These are phyloP conservation scores for Neophaeococcomyces aloes DNA, from an alignment of 2,329 filamentous ascomycete species.

Conservation along the genomic window DNA sequence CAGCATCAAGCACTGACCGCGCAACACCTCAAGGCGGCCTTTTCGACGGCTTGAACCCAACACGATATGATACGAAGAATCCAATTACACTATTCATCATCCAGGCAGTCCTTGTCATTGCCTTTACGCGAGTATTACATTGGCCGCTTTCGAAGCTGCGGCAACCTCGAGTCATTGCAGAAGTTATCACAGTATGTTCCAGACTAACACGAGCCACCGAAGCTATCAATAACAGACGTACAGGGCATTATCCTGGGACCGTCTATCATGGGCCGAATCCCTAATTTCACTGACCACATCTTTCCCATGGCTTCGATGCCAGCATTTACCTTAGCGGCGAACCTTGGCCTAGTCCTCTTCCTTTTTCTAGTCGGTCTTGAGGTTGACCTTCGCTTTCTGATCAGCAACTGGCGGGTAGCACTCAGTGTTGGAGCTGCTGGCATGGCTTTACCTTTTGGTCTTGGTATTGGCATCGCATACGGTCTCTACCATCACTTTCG, in stretches of 20 bases:
- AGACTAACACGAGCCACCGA: neutral
- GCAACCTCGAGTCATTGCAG: constrained; percentile 72
- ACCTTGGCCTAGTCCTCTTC: constrained; percentile 72
- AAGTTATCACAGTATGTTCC: constrained; percentile 58
- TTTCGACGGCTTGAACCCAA: constrained; percentile 59
- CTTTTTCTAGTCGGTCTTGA: constrained; percentile 82
- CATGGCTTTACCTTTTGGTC: constrained; percentile 71
- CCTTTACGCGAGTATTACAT: constrained; percentile 63
- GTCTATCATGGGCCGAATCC: constrained; percentile 78
- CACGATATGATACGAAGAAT: constrained; percentile 57
- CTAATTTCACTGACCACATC: constrained; percentile 63
- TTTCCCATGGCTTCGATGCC: constrained; percentile 69
- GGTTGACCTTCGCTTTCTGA: constrained; percentile 67
- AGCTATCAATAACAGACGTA: neutral
- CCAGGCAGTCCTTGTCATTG: constrained; percentile 61
- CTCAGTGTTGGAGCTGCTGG: constrained; percentile 66
- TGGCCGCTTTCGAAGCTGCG: constrained; percentile 66
- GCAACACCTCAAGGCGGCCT: constrained; percentile 54
- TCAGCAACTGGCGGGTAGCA: constrained; percentile 71
- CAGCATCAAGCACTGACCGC: constrained; percentile 25
- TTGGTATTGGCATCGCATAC: constrained; percentile 70
- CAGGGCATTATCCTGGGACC: constrained; percentile 65
- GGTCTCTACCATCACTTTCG: constrained; percentile 69
- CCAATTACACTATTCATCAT: constrained; percentile 69
- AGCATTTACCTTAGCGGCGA: constrained; percentile 65